These are phyloP conservation scores for Nemania diffusa DNA, from an alignment of 2,329 filamentous ascomycete genomes.

Conservation along the genomic window DNA sequence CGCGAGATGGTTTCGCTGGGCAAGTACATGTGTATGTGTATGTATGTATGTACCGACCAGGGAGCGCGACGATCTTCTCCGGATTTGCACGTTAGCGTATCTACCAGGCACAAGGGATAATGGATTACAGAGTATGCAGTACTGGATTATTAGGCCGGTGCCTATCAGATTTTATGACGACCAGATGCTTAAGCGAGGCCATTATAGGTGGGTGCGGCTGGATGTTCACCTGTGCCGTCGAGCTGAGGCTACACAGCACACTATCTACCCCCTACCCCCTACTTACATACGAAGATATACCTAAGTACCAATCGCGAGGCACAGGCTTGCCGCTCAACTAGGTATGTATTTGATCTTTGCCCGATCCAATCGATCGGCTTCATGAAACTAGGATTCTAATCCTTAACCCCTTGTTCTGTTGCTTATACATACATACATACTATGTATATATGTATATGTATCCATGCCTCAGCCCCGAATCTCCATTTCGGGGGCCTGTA, in stretches of 20 bases:
- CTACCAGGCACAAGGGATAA: conserved; percentile 10
- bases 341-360: neutral
- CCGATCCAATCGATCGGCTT: conserved; percentile 22
- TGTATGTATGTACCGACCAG: neutral
- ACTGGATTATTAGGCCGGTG: conserved; percentile 18
- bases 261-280: no score
- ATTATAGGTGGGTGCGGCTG: conserved; percentile 27
- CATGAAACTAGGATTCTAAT: neutral
- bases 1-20: conserved; percentile 7
- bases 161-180: conserved; percentile 24
- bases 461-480: conserved; percentile 22
- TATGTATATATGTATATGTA: no score
- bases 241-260: conserved; percentile 31
- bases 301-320: conserved; percentile 4
- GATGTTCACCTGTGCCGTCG: conserved; percentile 9
- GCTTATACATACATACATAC: no score
- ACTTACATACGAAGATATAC: conserved; percentile 13
- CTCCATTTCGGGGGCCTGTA: conserved; percentile 17
- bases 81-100: conserved; percentile 14
- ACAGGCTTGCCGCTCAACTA: conserved; percentile 5
- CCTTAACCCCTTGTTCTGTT: conserved; percentile 4
- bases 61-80: conserved; percentile 27
- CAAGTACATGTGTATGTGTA: conserved; percentile 3
- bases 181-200: conserved; percentile 15
- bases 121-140: no score